These are phyloP conservation scores for Metschnikowia matae DNA, from an alignment of 805 yeast species.

Conservation along the genomic window DNA sequence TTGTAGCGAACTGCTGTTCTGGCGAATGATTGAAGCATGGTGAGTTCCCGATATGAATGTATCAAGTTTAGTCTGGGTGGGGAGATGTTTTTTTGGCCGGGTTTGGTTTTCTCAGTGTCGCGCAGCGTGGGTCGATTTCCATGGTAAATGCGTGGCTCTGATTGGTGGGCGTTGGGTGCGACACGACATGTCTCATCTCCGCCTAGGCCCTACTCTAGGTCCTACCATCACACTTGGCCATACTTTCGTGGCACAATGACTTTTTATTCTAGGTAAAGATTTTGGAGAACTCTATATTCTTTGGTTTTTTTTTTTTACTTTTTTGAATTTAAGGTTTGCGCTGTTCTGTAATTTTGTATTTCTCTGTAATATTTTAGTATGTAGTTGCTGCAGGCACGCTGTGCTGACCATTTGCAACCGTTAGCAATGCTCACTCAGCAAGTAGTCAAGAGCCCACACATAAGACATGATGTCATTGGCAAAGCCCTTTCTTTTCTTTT, in stretches of 20 bases:
- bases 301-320: too few relatives aligned
- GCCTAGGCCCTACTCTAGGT: too few relatives aligned
- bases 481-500: too few relatives aligned
- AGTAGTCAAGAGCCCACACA: too few relatives aligned
- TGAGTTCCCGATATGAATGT: background rate
- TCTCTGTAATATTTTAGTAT: background rate
- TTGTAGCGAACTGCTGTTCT: slow-evolving; percentile 19
- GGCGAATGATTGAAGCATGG: slow-evolving; percentile 18
- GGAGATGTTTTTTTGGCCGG: background rate
- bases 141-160: slow-evolving; percentile 8
- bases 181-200: background rate
- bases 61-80: background rate
- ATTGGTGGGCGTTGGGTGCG: slow-evolving; percentile 9
- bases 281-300: too few relatives aligned
- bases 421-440: background rate
- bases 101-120: background rate
- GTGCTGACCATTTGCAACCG: background rate
- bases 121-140: slow-evolving; percentile 12
- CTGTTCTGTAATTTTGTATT: background rate
- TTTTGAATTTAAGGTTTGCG: too few relatives aligned
- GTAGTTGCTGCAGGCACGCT: background rate
- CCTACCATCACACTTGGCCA: too few relatives aligned
- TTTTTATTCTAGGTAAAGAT: too few relatives aligned
- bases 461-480: background rate
- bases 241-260: too few relatives aligned